phyloP scores from a whole-genome alignment of 139 green algal genomes.

The Chlorella ohadii region DNA sequence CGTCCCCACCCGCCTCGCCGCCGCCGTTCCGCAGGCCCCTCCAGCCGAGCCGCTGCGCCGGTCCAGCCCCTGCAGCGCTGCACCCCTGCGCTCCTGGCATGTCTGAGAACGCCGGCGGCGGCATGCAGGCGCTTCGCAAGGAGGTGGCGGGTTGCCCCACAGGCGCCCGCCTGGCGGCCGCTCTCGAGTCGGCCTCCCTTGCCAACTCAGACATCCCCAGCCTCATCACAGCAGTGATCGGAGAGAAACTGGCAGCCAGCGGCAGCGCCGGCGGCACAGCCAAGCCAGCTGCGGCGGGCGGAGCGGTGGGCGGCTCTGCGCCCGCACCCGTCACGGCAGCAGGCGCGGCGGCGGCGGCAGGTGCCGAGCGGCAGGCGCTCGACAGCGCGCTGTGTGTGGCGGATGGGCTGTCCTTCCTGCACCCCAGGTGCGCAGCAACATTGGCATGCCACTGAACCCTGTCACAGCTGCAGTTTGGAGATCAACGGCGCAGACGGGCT shows the following conservation, averaged over 20 bases:
- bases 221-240: slow-evolving; percentile 21
- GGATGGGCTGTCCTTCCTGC: slow-evolving; percentile 23
- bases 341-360: background rate
- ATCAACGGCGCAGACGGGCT: too few species aligned
- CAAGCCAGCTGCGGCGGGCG: background rate
- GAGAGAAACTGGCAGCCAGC: background rate
- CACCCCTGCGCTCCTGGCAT: too few species aligned
- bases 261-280: too few species aligned
- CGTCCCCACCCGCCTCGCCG: too few species aligned
- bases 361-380: background rate
- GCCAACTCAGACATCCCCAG: background rate
- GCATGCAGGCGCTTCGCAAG: slow-evolving; percentile 2
- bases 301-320: background rate
- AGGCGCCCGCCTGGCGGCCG: background rate
- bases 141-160: background rate
- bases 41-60: too few species aligned
- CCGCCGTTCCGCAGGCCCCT: too few species aligned
- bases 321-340: background rate
- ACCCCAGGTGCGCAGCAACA: background rate
- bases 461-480: background rate
- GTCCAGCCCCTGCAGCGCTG: too few species aligned
- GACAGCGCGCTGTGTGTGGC: slow-evolving; percentile 16
- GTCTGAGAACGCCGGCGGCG: too few species aligned
- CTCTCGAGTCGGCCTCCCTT: background rate
- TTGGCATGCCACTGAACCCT: background rate